Evolutionary conservation across 2,329 filamentous ascomycete species (phyloP).

Genomic region (Bipolaris bicolor): DNA sequence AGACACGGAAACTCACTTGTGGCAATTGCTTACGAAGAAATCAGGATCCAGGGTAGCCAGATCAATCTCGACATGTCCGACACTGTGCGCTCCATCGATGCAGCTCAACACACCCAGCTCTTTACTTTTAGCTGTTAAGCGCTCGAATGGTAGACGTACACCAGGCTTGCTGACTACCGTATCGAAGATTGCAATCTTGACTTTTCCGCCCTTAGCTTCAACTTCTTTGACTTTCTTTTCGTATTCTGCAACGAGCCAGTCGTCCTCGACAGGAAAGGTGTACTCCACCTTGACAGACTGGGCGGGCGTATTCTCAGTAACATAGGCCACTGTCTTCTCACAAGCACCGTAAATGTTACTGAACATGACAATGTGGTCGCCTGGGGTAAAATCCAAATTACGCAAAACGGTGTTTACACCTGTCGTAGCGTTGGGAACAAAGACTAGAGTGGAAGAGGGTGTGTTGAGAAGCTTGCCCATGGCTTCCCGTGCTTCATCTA

Average conservation of each 20-base stretch:
- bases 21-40: slow-evolving; percentile 82
- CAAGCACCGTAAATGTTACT: slow-evolving; percentile 79
- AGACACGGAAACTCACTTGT: slow-evolving; percentile 31
- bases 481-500: slow-evolving; percentile 69
- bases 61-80: slow-evolving; percentile 79
- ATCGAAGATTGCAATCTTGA: slow-evolving; percentile 77
- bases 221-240: slow-evolving; percentile 62
- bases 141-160: slow-evolving; percentile 78
- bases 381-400: slow-evolving; percentile 69
- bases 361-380: slow-evolving; percentile 82
- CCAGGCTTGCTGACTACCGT: slow-evolving; percentile 80
- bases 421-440: slow-evolving; percentile 81
- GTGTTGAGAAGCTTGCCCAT: slow-evolving; percentile 68
- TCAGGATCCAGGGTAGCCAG: slow-evolving; percentile 72
- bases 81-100: slow-evolving; percentile 83
- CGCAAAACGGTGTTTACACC: slow-evolving; percentile 81
- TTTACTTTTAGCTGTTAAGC: slow-evolving; percentile 67
- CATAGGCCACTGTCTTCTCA: slow-evolving; percentile 73
- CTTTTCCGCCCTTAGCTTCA: slow-evolving; percentile 63
- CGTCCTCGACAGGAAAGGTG: slow-evolving; percentile 72
- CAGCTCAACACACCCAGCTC: slow-evolving; percentile 72
- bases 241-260: slow-evolving; percentile 68
- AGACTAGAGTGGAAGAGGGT: slow-evolving; percentile 70
- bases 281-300: slow-evolving; percentile 63
- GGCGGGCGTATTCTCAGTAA: slow-evolving; percentile 69